Evolutionary conservation across 2,329 filamentous ascomycete species (phyloP), one percentile per base, ranked within the genome.

Genomic region (Ceratocystis lukuohia): DNA sequence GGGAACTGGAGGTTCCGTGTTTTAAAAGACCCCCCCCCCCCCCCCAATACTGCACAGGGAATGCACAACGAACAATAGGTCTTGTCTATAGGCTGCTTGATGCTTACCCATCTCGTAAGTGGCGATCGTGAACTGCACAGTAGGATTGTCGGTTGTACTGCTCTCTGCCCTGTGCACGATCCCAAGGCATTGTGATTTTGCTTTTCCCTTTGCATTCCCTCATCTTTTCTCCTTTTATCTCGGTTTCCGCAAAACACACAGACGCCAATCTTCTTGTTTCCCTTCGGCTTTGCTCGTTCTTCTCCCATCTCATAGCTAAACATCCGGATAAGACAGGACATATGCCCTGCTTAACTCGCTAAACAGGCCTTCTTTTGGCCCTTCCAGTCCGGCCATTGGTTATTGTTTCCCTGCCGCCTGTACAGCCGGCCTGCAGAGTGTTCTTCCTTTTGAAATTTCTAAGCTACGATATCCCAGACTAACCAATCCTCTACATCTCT

Each of bases 211-310:
- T 50, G 5, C 22, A 41, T 22, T 50, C 48, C 8, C 46, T 56
- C 10, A 15, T 56, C 20, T 57, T 57, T 57, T 28, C 28, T 57
- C 22, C 17, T 57, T 25, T 57, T 57, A 25, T 28, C 53, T 57
- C 25, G 3, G 17, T 30, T 50, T 57, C 22, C 28, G 22, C 53
- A 17, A 57, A 28, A 57, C 22, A 57, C 53, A 57, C 53, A 33
- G 53, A 57, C 53, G 53, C 53, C 28, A 57, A 57, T 57, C 53
- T 57, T 57, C 6, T 33, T 57, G 53, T 57, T 57, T 57, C 22
- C 37, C 10, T 57, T 30, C 53, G 28, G 22, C 53, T 57, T n/a
- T 57, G 53, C 28, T 41, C 37, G 10, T 41, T 41, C 37, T 57
- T 57, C 53, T 57, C 53, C 37, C 37, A 12, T 17, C 53, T 17